Conservation (phyloP, 2,329 filamentous ascomycete species). For the Penicillium sp. region DNA sequence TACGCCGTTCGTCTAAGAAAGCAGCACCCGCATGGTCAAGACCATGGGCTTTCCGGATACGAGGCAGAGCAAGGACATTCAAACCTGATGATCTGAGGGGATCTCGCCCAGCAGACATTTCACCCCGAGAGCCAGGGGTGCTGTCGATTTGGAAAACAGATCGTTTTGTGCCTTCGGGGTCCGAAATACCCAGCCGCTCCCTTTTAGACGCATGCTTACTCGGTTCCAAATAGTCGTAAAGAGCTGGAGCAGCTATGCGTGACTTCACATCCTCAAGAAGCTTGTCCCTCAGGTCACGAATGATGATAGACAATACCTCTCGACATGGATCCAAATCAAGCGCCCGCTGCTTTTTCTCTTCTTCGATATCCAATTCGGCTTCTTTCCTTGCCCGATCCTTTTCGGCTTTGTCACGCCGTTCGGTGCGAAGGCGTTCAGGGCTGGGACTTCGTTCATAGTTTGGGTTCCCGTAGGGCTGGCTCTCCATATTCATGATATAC, state of each 20-base stretch:
- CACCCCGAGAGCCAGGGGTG: slow-evolving; percentile 56
- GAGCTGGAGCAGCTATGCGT: slow-evolving; percentile 74
- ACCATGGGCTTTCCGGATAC: slow-evolving; percentile 66
- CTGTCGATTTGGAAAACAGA: slow-evolving; percentile 59
- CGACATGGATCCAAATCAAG: slow-evolving; percentile 85
- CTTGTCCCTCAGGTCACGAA: slow-evolving; percentile 79
- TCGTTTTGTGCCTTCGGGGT: slow-evolving; percentile 61
- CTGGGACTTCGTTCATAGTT: slow-evolving; percentile 55
- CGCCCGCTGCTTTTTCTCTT: slow-evolving; percentile 84
- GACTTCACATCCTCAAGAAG: slow-evolving; percentile 85
- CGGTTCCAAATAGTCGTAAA: slow-evolving; percentile 81
- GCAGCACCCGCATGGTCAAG: slow-evolving; percentile 59
- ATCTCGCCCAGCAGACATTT: slow-evolving; percentile 41
- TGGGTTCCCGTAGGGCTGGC: slow-evolving; percentile 66
- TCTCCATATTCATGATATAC: slow-evolving; percentile 88
- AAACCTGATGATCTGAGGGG: slow-evolving; percentile 36
- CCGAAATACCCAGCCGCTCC: slow-evolving; percentile 72
- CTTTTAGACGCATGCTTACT: slow-evolving; percentile 75
- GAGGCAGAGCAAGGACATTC: slow-evolving; percentile 66
- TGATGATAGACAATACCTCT: slow-evolving; percentile 76
- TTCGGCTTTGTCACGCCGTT: slow-evolving; percentile 61
- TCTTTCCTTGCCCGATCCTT: slow-evolving; percentile 66
- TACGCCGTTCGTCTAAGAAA: slow-evolving; percentile 67
- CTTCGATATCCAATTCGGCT: slow-evolving; percentile 77
- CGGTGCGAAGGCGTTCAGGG: slow-evolving; percentile 43